Percentiles rank a stretch among this genome's conserved stretches.
phyloP scores from a whole-genome alignment of 2,329 filamentous ascomycete species.

The Capronia americana region DNA sequence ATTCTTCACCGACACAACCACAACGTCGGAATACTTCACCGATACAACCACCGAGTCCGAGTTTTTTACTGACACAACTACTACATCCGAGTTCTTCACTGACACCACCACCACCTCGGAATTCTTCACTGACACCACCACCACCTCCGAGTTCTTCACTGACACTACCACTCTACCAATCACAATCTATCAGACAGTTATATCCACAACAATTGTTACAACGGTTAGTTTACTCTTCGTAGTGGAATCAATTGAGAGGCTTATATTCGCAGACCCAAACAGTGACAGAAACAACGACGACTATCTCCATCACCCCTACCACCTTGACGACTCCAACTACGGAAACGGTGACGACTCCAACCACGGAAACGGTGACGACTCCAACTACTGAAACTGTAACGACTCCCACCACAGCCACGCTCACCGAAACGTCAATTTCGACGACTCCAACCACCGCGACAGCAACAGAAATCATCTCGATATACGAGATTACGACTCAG shows the following conservation, averaged over 20 bases:
- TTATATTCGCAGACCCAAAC: conserved; percentile 24
- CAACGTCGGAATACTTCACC: conserved; percentile 22
- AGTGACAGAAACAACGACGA: conserved; percentile 31
- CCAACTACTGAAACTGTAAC: conserved; percentile 13
- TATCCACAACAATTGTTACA: conserved; percentile 32
- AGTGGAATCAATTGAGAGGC: background rate
- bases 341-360: conserved; percentile 13
- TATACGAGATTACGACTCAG: conserved; percentile 21
- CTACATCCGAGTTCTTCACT: conserved; percentile 25
- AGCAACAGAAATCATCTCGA: conserved; percentile 28
- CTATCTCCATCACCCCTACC: conserved; percentile 8
- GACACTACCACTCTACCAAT: conserved; percentile 33
- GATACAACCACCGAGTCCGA: conserved; percentile 31
- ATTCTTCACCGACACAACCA: conserved; percentile 28
- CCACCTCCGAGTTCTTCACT: conserved; percentile 22
- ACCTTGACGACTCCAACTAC: conserved; percentile 20
- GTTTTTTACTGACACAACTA: conserved; percentile 27
- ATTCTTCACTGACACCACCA: conserved; percentile 27
- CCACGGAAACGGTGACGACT: conserved; percentile 16
- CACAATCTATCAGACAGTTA: conserved; percentile 35
- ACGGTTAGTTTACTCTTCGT: conserved; percentile 16
- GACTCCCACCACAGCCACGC: background rate
- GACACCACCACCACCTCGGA: conserved; percentile 28
- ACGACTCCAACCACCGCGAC: conserved; percentile 11
- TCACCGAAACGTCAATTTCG: background rate